Evolutionary conservation across 345 rosid species (phyloP).

Genomic region (Angophora floribunda): DNA sequence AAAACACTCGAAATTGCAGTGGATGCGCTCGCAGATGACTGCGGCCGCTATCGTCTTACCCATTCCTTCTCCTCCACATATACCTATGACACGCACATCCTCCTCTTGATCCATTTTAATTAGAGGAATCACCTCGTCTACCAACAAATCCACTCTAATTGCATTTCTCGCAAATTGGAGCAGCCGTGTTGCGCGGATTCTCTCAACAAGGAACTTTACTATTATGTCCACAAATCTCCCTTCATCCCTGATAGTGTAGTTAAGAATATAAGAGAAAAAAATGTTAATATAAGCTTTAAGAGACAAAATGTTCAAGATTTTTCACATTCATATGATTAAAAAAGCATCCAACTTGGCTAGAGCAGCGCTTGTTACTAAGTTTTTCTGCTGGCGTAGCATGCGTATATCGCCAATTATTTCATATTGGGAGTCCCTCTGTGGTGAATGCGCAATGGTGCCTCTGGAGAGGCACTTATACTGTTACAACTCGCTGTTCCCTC

Average conservation of each 20-base stretch:
- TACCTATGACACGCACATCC: background rate
- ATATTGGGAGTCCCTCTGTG: too few species aligned
- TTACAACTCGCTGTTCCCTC: background rate
- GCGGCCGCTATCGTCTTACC: background rate
- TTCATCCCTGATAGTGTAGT: background rate
- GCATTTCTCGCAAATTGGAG: background rate
- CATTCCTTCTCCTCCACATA: background rate
- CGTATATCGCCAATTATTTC: too few species aligned
- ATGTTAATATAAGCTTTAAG: background rate
- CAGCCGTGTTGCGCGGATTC: background rate
- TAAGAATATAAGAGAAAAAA: background rate
- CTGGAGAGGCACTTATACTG: background rate
- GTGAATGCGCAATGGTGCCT: too few species aligned
- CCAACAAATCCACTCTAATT: background rate
- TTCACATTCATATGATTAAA: too few species aligned
- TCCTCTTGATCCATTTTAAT: background rate
- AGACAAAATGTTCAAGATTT: too few species aligned
- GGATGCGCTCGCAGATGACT: rapidly evolving
- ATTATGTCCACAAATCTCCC: background rate
- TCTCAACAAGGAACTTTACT: background rate
- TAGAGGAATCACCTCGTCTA: background rate
- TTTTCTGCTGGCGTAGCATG: too few species aligned
- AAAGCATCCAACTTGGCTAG: too few species aligned
- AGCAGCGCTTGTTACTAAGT: too few species aligned
- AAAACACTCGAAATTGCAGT: background rate